Conservation (phyloP, 2,329 filamentous ascomycete species). For the Madurella fahalii region DNA sequence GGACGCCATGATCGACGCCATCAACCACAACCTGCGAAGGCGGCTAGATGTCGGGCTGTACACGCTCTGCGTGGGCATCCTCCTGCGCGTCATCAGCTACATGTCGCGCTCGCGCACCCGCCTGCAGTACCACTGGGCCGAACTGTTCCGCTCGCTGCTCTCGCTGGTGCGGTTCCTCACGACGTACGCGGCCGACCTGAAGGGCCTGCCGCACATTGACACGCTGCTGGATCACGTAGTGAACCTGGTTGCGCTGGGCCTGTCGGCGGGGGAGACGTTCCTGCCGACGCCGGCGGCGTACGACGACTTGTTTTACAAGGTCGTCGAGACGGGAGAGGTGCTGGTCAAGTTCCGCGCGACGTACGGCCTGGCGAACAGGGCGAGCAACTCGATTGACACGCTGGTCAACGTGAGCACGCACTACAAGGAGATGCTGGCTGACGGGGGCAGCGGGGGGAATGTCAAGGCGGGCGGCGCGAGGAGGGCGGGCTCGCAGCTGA, state of each 20-base stretch:
- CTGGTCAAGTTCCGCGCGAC: slow-evolving; percentile 76
- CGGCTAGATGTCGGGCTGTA: slow-evolving; percentile 83
- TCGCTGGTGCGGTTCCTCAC: slow-evolving; percentile 86
- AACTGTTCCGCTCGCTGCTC: slow-evolving; percentile 85
- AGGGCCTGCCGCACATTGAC: slow-evolving; percentile 63
- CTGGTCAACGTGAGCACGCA: slow-evolving; percentile 78
- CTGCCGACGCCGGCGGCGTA: slow-evolving; percentile 82
- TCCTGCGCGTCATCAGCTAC: slow-evolving; percentile 78
- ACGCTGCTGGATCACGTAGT: slow-evolving; percentile 73
- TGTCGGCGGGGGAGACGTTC: slow-evolving; percentile 86
- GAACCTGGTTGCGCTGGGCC: slow-evolving; percentile 75
- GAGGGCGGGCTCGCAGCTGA: slow-evolving; percentile 61
- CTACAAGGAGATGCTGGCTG: slow-evolving; percentile 77
- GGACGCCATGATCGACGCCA: slow-evolving; percentile 82
- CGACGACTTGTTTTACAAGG: slow-evolving; percentile 97
- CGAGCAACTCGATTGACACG: slow-evolving; percentile 73
- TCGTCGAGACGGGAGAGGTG: slow-evolving; percentile 85
- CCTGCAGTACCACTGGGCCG: slow-evolving; percentile 87
- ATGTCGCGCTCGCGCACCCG: slow-evolving; percentile 78
- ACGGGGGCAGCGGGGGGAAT: slow-evolving; percentile 44
- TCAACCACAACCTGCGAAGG: slow-evolving; percentile 88
- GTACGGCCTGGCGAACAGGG: slow-evolving; percentile 58
- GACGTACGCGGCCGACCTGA: slow-evolving; percentile 77
- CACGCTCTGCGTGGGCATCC: slow-evolving; percentile 72
- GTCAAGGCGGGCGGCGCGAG: slow-evolving; percentile 38